phyloP scores from a whole-genome alignment of 495 filamentous ascomycete genomes.

The Talaromyces liani region DNA sequence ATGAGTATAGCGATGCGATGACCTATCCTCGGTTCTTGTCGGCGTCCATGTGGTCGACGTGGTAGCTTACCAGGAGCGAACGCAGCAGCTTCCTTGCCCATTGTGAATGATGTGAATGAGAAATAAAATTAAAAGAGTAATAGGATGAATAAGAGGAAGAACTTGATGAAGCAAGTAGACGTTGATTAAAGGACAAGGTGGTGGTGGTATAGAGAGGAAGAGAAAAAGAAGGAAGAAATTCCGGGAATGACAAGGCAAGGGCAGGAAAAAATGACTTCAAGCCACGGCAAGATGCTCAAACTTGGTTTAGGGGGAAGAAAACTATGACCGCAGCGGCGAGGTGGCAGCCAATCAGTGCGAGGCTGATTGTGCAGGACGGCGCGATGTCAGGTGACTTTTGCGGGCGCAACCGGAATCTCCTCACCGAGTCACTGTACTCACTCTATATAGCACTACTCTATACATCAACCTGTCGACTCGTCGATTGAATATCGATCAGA shows the following conservation, averaged over 20 bases:
- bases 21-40: not conserved
- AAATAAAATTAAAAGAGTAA: not conserved
- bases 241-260: conserved; percentile 18
- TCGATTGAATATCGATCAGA: not conserved
- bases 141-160: not conserved
- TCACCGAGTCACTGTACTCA: not conserved
- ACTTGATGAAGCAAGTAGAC: not conserved
- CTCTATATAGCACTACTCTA: not conserved
- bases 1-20: not conserved
- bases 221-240: conserved; percentile 22
- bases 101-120: conserved; percentile 26
- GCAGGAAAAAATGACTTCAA: conserved; percentile 13
- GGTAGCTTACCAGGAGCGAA: conserved; percentile 7
- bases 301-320: not conserved
- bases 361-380: conserved; percentile 23
- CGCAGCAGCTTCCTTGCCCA: conserved; percentile 32
- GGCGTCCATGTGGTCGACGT: not conserved
- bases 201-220: conserved; percentile 11
- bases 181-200: not conserved
- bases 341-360: conserved; percentile 26
- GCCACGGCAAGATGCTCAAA: not conserved
- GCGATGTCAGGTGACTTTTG: not conserved
- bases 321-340: conserved; percentile 3
- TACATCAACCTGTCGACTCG: not conserved
- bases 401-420: conserved; percentile 11